Conservation (phyloP, 176 grass and related monocot species). For the bread wheat (Triticum aestivum) region IWGSC_CS_RefSeq_v2.1 NC_057795.1:546933141-546933640, state of each 20-base stretch:
- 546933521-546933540: no score
- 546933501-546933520: no score
- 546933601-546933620: no score
- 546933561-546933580: no score
- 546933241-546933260: neutral
- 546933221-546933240: neutral
- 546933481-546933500: no score
- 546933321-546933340: neutral
- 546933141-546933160: neutral
- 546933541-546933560: no score
- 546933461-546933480: no score
- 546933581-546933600: no score
- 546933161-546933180: neutral
- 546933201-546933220: neutral
- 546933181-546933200: neutral
- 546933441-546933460: no score
- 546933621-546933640: no score
- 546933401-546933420: neutral
- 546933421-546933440: neutral
- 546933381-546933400: neutral
- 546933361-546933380: neutral
- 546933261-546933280: neutral
- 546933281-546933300: neutral
- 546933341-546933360: neutral
- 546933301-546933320: neutral